These are phyloP conservation scores for Fusarium sp. DNA, from an alignment of 2,329 filamentous ascomycete genomes.

Conservation along the genomic window DNA sequence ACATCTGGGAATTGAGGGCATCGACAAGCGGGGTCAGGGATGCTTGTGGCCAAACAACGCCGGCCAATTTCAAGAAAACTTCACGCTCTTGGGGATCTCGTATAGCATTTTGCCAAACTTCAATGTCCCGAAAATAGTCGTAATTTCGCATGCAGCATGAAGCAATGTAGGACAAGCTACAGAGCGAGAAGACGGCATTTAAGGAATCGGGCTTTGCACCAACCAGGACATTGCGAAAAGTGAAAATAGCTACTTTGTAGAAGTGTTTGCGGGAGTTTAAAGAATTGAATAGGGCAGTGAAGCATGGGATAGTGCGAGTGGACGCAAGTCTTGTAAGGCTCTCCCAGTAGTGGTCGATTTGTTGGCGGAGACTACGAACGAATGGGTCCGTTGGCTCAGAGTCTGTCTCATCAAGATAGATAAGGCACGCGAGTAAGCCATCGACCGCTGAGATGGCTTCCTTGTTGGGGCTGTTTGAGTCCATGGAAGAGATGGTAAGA, in stretches of 20 bases:
- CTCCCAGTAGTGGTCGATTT: no score
- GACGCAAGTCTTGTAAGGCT: no score
- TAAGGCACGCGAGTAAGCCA: no score
- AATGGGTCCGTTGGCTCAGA: no score
- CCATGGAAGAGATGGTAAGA: no score
- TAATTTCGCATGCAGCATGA: rapidly evolving
- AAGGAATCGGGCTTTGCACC: neutral
- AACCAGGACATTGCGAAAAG: neutral
- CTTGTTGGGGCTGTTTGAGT: no score
- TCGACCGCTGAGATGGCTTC: no score
- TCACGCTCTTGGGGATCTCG: rapidly evolving
- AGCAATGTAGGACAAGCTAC: rapidly evolving
- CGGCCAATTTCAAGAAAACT: rapidly evolving
- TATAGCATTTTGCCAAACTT: rapidly evolving
- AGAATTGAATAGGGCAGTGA: no score
- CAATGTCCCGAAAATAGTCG: rapidly evolving
- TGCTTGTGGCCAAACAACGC: rapidly evolving
- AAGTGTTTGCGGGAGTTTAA: neutral
- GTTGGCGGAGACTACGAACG: no score
- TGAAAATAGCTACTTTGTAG: rapidly evolving
- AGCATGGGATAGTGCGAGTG: no score
- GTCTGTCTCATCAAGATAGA: no score
- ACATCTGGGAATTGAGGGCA: rapidly evolving
- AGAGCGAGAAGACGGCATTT: rapidly evolving
- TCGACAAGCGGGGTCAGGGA: rapidly evolving